Evolutionary conservation across 257 asterid genomes (phyloP).

Genomic region (Nicotiana otophora): DNA sequence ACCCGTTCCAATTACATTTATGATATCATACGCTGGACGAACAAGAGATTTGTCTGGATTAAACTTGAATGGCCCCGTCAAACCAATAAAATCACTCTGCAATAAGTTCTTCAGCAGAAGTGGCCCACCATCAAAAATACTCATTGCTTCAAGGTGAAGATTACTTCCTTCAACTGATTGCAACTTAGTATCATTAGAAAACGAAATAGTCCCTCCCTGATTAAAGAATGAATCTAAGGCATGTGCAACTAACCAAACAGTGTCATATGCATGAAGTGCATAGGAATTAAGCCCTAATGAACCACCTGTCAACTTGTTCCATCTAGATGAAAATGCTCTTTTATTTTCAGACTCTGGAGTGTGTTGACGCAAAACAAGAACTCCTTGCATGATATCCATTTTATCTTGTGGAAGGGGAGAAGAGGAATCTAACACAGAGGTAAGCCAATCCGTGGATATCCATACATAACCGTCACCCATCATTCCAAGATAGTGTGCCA

Average conservation of each 20-base stretch:
- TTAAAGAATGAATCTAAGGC: slow-evolving; percentile 63
- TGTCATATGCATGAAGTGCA: slow-evolving; percentile 75
- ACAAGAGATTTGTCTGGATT: slow-evolving; percentile 44
- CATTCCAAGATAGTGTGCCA: slow-evolving; percentile 46
- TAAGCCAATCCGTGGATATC: slow-evolving; percentile 54
- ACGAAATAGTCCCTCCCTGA: slow-evolving; percentile 69
- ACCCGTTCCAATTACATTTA: slow-evolving; percentile 80
- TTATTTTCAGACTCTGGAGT: slow-evolving; percentile 40
- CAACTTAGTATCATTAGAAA: slow-evolving; percentile 56
- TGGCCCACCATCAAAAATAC: slow-evolving; percentile 71
- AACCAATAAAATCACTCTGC: slow-evolving; percentile 60
- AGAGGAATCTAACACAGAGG: slow-evolving; percentile 39
- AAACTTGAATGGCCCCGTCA: slow-evolving; percentile 72
- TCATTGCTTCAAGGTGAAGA: slow-evolving; percentile 66
- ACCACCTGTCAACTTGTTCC: slow-evolving; percentile 51
- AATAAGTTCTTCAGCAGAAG: slow-evolving; percentile 49
- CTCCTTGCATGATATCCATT: slow-evolving; percentile 40
- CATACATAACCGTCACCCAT: slow-evolving; percentile 46
- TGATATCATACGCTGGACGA: slow-evolving; percentile 68
- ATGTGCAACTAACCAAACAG: slow-evolving; percentile 78
- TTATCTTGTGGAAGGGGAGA: slow-evolving; percentile 21
- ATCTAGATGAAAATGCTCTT: slow-evolving; percentile 44
- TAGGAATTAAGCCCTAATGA: slow-evolving; percentile 60
- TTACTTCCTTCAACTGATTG: slow-evolving; percentile 33
- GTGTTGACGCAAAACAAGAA: slow-evolving; percentile 39